Percentiles rank a stretch among this genome's conserved stretches.
Evolutionary conservation across 1,284 basidiomycete species (phyloP).

Genomic region (Ceratobasidium theobromae): DNA sequence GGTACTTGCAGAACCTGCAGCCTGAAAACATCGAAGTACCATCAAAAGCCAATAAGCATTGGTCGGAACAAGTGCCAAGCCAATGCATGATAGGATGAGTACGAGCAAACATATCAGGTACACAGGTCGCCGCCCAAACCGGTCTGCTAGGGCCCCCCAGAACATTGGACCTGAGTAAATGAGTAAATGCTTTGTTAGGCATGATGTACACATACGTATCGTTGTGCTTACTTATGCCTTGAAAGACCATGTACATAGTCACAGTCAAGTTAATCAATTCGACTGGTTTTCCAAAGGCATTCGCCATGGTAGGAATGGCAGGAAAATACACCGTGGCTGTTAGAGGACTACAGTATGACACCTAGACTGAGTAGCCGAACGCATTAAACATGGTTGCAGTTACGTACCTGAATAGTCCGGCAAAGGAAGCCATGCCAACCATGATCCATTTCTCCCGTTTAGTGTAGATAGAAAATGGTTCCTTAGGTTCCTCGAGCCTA

Average conservation of each 20-base stretch:
- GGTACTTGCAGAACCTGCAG: constrained; percentile 61
- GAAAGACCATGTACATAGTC: constrained; percentile 75
- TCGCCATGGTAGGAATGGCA: constrained; percentile 66
- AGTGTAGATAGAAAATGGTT: constrained; percentile 49
- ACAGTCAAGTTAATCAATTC: constrained; percentile 76
- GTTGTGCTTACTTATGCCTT: constrained; percentile 65
- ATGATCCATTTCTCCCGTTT: constrained; percentile 66
- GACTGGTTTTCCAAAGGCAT: constrained; percentile 60
- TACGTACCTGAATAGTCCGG: constrained; percentile 61
- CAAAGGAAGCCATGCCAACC: constrained; percentile 57
- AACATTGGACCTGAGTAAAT: constrained; percentile 55
- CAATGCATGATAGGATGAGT: constrained; percentile 56
- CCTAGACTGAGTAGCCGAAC: neutral
- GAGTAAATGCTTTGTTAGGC: constrained; percentile 20
- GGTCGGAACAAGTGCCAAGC: constrained; percentile 61
- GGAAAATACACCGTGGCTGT: constrained; percentile 78
- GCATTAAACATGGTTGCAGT: neutral
- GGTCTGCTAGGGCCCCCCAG: constrained; percentile 63
- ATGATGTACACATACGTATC: neutral
- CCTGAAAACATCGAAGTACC: constrained; percentile 60
- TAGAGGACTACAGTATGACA: constrained; percentile 53
- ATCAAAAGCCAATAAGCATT: constrained; percentile 63
- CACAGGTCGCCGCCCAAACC: constrained; percentile 56
- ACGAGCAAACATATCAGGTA: constrained; percentile 57
- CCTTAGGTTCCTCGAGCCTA: too few relatives aligned